Evolutionary conservation across 1,284 basidiomycete genomes (phyloP), one percentile per base, ranked within the genome.

Genomic region (Sporisorium sorghi): DNA sequence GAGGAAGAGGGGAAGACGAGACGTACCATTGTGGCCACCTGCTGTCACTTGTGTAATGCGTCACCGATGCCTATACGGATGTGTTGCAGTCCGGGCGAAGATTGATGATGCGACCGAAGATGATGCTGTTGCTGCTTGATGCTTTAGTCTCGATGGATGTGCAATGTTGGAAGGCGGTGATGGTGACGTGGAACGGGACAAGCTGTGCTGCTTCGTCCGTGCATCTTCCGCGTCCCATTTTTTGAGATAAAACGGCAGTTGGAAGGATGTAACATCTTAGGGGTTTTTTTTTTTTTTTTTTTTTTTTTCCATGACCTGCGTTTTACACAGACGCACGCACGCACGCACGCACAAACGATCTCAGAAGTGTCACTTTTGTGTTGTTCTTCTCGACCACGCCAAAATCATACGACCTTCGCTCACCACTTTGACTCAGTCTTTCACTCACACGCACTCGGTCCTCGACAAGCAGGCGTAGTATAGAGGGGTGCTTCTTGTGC

Each of bases 391-490:
- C 35, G n/a, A n/a, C n/a, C 35, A 26, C 23, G 47, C 6, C 47
- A 33, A 37, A 50, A 50, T 50, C 53, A 30, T 55, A 55, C 53
- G 53, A 55, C 53, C 53, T 37, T 55, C n/a, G 19, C 6, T 19
- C 47, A 21, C 30, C 5, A 2, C 35, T n/a, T 46, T 28, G 44
- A 46, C 24, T 9, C 17, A 12, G 6, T 28, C 24, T 15, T 12
- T 17, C 37, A 39, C 2, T 8, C 10, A 39, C 37, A 39, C 2
- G 21, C 10, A 30, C 5, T 30, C 21, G 6, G 19, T 10, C n/a
- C 21, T 43, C 40, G 28, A 9, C 28, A 30, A 30, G 28, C 28
- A 9, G 28, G n/a, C n/a, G n/a, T n/a, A n/a, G n/a, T n/a, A n/a
- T n/a, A n/a, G n/a, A n/a, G n/a, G n/a, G n/a, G n/a, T n/a, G n/a